phyloP scores from a whole-genome alignment of 345 rosid species.

The Ceriops zippeliana region DNA sequence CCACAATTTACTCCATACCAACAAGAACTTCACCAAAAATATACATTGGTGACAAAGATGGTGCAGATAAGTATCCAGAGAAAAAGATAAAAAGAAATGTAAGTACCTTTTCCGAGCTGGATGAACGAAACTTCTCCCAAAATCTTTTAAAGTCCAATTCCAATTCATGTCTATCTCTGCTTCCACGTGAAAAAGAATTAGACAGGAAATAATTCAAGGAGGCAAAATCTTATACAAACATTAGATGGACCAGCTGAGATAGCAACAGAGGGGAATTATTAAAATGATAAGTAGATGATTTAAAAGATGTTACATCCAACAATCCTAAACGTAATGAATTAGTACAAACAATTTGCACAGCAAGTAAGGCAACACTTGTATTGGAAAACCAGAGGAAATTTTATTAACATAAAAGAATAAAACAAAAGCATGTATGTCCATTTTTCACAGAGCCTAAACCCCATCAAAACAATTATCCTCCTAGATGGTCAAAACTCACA shows the following conservation, averaged over 20 bases:
- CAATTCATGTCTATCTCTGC: slow-evolving; percentile 84
- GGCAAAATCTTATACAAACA: background rate
- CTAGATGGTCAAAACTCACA: too few species aligned
- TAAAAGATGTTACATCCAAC: too few species aligned
- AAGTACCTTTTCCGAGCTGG: slow-evolving; percentile 85
- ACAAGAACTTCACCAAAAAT: background rate
- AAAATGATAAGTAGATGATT: too few species aligned
- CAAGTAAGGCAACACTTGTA: too few species aligned
- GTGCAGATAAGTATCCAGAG: slow-evolving; percentile 1
- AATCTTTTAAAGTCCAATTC: slow-evolving; percentile 97
- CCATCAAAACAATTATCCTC: too few species aligned
- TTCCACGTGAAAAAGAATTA: slow-evolving; percentile 2
- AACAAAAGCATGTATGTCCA: too few species aligned
- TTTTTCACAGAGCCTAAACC: too few species aligned
- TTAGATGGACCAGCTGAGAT: background rate
- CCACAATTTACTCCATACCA: background rate
- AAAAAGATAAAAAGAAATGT: slow-evolving; percentile 2
- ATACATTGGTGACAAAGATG: background rate
- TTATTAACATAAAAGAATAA: too few species aligned
- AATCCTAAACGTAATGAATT: too few species aligned
- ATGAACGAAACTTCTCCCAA: slow-evolving; percentile 99
- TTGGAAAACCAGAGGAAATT: too few species aligned
- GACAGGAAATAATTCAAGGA: background rate
- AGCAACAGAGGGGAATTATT: too few species aligned
- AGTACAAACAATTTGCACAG: too few species aligned